Evolutionary conservation across 139 green algal species (phyloP), one percentile per base, ranked within the genome.

Genomic region (Eudorina sp.): DNA sequence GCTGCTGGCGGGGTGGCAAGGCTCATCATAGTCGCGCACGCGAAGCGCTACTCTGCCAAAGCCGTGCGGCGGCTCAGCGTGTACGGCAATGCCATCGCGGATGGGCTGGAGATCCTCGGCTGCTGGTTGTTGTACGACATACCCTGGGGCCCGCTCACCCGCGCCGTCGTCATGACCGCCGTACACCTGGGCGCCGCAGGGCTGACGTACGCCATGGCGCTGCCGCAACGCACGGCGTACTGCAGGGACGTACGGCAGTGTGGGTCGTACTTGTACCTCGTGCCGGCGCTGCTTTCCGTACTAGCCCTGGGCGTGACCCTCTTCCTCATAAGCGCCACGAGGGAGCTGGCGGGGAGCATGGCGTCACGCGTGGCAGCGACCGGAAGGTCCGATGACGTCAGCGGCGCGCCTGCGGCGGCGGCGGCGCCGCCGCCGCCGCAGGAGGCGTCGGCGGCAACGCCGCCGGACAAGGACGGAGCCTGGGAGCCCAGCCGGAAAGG

Each of bases 21-120:
- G 0, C 25, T 86, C 60, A 76, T 86, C 14, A 48, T 86, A 14
- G 43, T 86, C 0, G 80, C 80, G 9, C 80, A 86, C 60, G 60
- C 60, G 2, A 41, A 41, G 19, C 34, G 11, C 2, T 86, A 86
- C 80, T 76, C 80, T 11, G 53, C 53, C 41, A 41, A n/a, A 18
- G 80, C 80, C 40, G 80, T 31, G 13, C 41, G 25, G 19, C 60
- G n/a, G 6, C 29, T 86, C 2, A 48, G n/a, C 41, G 5, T 45
- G 41, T 77, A 66, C 60, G 80, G 80, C 41, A 38, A 23, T 14
- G 2, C 14, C 25, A 19, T 55, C 3, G n/a, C 21, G 0, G 25
- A 64, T 23, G 18, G 19, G n/a, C 2, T 27, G 1, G 16, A 34
- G 14, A 5, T 29, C 5, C n/a, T 41, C 9, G 18, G 1, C 27